Evolutionary conservation across 2,329 filamentous ascomycete species (phyloP), one percentile per base, ranked within the genome.

Genomic region (Periglandula ipomoeae): DNA sequence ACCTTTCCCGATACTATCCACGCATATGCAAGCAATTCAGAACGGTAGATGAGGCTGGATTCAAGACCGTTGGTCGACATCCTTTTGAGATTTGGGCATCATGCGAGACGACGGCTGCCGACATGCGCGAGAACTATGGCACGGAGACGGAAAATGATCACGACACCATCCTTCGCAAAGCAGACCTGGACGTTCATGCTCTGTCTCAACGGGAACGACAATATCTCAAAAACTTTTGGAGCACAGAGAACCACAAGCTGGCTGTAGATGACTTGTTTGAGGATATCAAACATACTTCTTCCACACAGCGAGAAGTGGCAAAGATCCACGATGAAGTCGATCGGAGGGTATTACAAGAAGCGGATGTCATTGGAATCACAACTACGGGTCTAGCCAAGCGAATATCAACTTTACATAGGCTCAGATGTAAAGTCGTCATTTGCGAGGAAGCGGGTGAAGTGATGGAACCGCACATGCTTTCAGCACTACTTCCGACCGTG

Each of bases 361-460:
- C 71, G 1, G 57, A 71, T 5, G 67, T 84, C 4, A 71, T 84
- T 39, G 80, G 80, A 0, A 63, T 81, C 2, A 84, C 80, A 0
- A 84, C 81, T 0, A 78, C 74, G 0, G 79, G 79, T 0, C 63
- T 84, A 2, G 80, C 81, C 0, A 63, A 65, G 19, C 72, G 77
- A 15, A 60, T 79, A 0, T 61, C 68, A 0, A 53, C 76, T 1
- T 64, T 85, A 0, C 67, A 71, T 7, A 68, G 69, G 7, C 51
- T 83, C 2, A 58, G 63, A 6, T 65, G 67, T 27, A 82, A 83
- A 51, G 73, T 84, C 0, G 60, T 87, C 15, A 59, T 87, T 1
- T 84, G 78, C 30, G 83, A 87, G 58, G 83, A 87, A 56, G 83
- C 83, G 2, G 83, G 76, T 0, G 82, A 87, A 52, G 78, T 87